phyloP scores from a whole-genome alignment of 768 basidiomycete genomes.

The Flagelloscypha sp. region DNA sequence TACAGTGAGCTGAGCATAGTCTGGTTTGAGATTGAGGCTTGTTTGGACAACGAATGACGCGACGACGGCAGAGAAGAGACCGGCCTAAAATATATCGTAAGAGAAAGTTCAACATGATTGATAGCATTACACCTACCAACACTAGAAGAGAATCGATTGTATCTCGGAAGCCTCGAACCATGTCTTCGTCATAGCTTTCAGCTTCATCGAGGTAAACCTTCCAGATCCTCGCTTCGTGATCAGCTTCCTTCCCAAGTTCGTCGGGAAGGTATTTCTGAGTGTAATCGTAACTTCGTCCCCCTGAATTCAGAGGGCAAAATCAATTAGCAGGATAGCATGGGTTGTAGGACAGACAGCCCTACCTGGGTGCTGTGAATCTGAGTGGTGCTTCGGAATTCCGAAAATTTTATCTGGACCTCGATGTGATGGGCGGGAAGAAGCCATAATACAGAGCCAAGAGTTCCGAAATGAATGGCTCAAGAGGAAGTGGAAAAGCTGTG shows the following conservation, averaged over 20 bases:
- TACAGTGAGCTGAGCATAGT: slow-evolving; percentile 4
- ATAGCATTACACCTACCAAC: not conserved
- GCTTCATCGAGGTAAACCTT: slow-evolving; percentile 1
- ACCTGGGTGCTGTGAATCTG: too few relatives aligned
- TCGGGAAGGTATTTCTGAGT: slow-evolving; percentile 1
- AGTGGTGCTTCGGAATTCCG: too few relatives aligned
- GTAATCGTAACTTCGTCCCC: not conserved
- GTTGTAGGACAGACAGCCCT: too few relatives aligned
- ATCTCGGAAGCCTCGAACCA: not conserved
- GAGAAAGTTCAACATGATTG: not conserved
- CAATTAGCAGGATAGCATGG: too few relatives aligned
- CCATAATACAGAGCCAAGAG: too few relatives aligned
- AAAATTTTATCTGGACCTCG: too few relatives aligned
- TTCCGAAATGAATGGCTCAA: too few relatives aligned
- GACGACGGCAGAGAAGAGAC: slow-evolving; percentile 15
- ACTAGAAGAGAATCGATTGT: not conserved
- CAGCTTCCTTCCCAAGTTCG: not conserved
- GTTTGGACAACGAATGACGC: slow-evolving; percentile 15
- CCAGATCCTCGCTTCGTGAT: slow-evolving; percentile 1
- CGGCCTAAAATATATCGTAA: slow-evolving; percentile 6
- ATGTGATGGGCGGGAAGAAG: too few relatives aligned
- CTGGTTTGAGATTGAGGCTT: slow-evolving; percentile 12
- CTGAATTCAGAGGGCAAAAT: too few relatives aligned
- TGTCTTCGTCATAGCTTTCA: not conserved
- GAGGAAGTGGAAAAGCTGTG: too few relatives aligned